Base-by-base conservation (phyloP, 331 rosid species). In the Stylosanthes scabra region DNA sequence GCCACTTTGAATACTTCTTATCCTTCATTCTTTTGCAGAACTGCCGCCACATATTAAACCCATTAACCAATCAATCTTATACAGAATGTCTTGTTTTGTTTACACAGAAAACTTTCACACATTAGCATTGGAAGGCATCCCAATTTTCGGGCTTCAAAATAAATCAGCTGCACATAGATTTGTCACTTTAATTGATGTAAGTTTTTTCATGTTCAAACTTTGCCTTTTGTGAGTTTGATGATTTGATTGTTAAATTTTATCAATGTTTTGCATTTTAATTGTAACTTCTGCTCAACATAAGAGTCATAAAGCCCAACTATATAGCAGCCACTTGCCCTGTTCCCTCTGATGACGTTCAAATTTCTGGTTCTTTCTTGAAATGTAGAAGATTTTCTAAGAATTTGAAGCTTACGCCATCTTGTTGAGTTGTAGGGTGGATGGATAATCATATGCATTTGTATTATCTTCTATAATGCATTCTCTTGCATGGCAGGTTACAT, bases 171-270 rank as follows among this genome's bases (percentile, higher is more conserved):
- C 97, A 41, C 84, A 91, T 83, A 96, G 99, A 54, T 95, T 95
- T 76, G 97, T 95, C 87, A 95, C 99, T 70, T 85, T 95, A 72
- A 80, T 95, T 74, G 99, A 95, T 82, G 99, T 95, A 87, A 75
- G 97, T 80, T 52, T 75, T 62, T 45, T 45, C 9, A 3, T 61
- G 16, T 78, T 50, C n/a, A 57, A 74, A 51, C 37, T 52, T 61
- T 41, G 11, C 70, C 20, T 61, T 34, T 54, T 49, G 31, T 44
- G 44, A 58, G 75, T 68, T 78, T 46, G 25, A 20, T 20, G 25
- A 20, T 20, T 20, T 20, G 63, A 61, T 50, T 52, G 11, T 16
- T 55, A 46, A 41, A 29, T 50, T 45, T 14, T 46, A 41, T 52
- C 44, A 56, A 75, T 1, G 51, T 56, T 47, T 42, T 59, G 14